Percentiles rank a stretch among this genome's conserved stretches.
These are phyloP conservation scores for Aspergillus ochraceus DNA, from an alignment of 2,329 filamentous ascomycete genomes.

Conservation along the genomic window DNA sequence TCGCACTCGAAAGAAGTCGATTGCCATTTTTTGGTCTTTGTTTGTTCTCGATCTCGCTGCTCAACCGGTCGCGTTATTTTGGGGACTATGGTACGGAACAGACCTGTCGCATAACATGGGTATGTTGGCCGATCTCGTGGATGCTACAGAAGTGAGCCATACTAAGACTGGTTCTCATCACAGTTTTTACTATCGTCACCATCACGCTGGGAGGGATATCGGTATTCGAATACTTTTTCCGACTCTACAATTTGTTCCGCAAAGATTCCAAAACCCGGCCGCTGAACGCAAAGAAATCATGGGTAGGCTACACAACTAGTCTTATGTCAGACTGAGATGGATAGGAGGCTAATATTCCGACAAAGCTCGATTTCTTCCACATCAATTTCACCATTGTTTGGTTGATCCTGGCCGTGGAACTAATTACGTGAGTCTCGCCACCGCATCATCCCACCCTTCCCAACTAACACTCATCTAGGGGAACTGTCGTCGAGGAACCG, in stretches of 20 bases:
- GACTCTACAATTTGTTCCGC: conserved; percentile 40
- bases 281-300: conserved; percentile 44
- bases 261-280: conserved; percentile 40
- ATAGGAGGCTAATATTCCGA: conserved; percentile 6
- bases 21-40: conserved; percentile 60
- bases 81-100: conserved; percentile 60
- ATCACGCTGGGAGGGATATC: conserved; percentile 42
- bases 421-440: conserved; percentile 40
- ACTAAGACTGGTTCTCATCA: not conserved
- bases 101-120: conserved; percentile 46
- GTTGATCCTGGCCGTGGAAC: conserved; percentile 44
- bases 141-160: not conserved
- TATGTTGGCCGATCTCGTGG: conserved; percentile 22
- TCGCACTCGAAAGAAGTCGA: conserved; percentile 54
- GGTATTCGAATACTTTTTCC: conserved; percentile 45
- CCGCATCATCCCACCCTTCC: not conserved
- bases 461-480: conserved; percentile 29
- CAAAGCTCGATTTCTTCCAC: conserved; percentile 47
- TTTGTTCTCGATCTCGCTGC: conserved; percentile 60
- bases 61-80: conserved; percentile 62
- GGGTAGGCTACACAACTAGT: conserved; percentile 31
- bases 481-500: conserved; percentile 41
- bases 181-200: conserved; percentile 46
- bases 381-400: conserved; percentile 49
- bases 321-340: not conserved